These are phyloP conservation scores for Chamaecyparis obtusa DNA, from an alignment of 75 land plant species.

Conservation along the genomic window DNA sequence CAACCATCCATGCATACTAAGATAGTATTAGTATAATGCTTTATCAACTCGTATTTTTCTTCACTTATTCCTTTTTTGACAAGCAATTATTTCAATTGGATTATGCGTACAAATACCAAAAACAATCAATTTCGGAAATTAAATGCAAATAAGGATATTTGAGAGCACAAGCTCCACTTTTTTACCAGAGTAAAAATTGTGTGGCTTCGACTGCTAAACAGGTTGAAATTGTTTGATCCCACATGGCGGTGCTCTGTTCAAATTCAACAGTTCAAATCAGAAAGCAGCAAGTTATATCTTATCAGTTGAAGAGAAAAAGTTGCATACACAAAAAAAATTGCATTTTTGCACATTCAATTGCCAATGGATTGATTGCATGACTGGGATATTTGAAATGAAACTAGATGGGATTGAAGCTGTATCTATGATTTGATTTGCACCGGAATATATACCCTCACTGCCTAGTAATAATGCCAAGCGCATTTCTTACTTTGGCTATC, in stretches of 20 bases:
- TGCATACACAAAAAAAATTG: neutral
- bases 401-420: too few species aligned
- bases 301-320: neutral
- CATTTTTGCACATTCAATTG: too few species aligned
- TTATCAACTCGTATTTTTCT: neutral
- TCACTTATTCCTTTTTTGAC: neutral
- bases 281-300: neutral
- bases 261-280: slow-evolving; percentile 1
- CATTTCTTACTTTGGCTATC: too few species aligned
- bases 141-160: neutral
- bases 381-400: too few species aligned
- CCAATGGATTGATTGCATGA: too few species aligned
- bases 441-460: too few species aligned
- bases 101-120: neutral
- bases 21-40: neutral
- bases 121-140: neutral
- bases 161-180: neutral
- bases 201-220: slow-evolving; percentile 87
- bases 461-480: too few species aligned
- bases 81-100: neutral
- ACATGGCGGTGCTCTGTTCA: slow-evolving; percentile 88
- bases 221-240: slow-evolving; percentile 88
- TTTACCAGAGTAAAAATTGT: slow-evolving; percentile 90
- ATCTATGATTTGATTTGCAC: too few species aligned
- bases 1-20: neutral